phyloP scores from a whole-genome alignment of 768 basidiomycete species.

The Boletus edulis region DNA sequence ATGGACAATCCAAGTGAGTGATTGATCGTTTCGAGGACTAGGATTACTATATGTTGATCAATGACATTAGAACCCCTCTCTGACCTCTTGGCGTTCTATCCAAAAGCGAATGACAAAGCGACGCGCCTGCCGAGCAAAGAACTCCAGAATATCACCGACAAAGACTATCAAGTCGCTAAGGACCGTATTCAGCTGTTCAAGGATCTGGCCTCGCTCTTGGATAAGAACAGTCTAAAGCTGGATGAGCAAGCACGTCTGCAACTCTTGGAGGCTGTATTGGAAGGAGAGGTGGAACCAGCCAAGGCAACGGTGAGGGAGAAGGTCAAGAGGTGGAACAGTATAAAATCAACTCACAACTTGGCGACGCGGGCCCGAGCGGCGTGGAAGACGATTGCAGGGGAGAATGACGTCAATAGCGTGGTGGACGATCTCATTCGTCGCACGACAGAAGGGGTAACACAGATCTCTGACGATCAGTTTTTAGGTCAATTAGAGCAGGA shows the following conservation, averaged over 20 bases:
- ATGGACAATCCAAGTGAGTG: slow-evolving; percentile 3
- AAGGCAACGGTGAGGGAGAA: background rate
- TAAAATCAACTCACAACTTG: too few relatives aligned
- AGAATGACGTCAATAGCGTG: background rate
- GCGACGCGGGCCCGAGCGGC: background rate
- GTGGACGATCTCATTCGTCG: slow-evolving; percentile 5
- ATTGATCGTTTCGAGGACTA: background rate
- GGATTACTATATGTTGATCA: background rate
- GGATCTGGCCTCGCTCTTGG: background rate
- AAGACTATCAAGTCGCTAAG: slow-evolving; percentile 12
- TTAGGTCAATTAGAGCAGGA: slow-evolving; percentile 5
- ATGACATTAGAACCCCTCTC: slow-evolving; percentile 12
- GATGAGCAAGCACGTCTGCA: background rate
- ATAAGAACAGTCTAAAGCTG: background rate
- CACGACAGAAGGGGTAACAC: background rate
- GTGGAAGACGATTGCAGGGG: background rate
- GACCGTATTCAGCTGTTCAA: slow-evolving; percentile 11
- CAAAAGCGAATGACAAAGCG: slow-evolving; percentile 6
- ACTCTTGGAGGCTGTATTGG: slow-evolving; percentile 1
- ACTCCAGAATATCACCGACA: slow-evolving; percentile 5
- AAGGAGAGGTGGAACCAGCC: background rate
- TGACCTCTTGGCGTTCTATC: slow-evolving; percentile 4
- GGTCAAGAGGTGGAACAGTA: too few relatives aligned
- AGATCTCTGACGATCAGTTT: slow-evolving; percentile 14
- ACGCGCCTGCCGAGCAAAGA: background rate